Percentiles rank a stretch among this genome's conserved stretches.
phyloP scores from a whole-genome alignment of 768 basidiomycete genomes.

The Pulveroboletus sp. region DNA sequence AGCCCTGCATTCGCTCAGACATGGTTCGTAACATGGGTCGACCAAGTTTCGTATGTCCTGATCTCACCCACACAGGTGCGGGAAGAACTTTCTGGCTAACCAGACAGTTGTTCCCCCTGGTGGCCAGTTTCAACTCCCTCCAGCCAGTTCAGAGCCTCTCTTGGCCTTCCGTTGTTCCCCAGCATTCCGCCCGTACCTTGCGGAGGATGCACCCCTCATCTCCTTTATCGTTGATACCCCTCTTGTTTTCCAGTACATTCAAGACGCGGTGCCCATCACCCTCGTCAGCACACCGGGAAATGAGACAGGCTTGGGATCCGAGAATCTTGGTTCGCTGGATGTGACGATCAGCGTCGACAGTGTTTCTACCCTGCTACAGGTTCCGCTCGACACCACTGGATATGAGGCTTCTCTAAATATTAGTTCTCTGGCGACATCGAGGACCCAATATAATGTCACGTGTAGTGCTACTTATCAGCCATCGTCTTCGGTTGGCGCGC shows the following conservation, averaged over 20 bases:
- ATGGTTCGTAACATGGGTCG: constrained; percentile 16
- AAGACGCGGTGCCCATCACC: constrained; percentile 33
- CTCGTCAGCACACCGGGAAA: constrained; percentile 4
- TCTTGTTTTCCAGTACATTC: constrained; percentile 35
- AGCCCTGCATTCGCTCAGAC: constrained; percentile 18
- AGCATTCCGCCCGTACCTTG: constrained; percentile 45
- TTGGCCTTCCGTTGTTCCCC: constrained; percentile 48
- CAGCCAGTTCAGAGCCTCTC: constrained; percentile 34
- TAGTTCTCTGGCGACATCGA: constrained; percentile 25
- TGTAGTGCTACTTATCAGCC: constrained; percentile 34
- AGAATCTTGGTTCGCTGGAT: constrained; percentile 9
- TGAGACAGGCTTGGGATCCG: background rate
- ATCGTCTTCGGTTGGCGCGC: constrained; percentile 12
- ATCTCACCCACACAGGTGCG: constrained; percentile 38
- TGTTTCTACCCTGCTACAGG: constrained; percentile 20
- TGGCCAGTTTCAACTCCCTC: constrained; percentile 41
- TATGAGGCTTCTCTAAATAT: constrained; percentile 36
- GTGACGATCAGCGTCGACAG: constrained; percentile 34
- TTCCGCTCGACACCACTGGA: constrained; percentile 40
- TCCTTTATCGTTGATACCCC: constrained; percentile 38
- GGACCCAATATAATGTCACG: constrained; percentile 29
- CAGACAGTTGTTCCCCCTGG: too few species aligned
- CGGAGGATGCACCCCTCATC: constrained; percentile 32
- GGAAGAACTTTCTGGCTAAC: constrained; percentile 47
- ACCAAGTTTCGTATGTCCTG: background rate